Evolutionary conservation across 495 filamentous ascomycete species (phyloP).

Genomic region (Penicillium egyptiacum): DNA sequence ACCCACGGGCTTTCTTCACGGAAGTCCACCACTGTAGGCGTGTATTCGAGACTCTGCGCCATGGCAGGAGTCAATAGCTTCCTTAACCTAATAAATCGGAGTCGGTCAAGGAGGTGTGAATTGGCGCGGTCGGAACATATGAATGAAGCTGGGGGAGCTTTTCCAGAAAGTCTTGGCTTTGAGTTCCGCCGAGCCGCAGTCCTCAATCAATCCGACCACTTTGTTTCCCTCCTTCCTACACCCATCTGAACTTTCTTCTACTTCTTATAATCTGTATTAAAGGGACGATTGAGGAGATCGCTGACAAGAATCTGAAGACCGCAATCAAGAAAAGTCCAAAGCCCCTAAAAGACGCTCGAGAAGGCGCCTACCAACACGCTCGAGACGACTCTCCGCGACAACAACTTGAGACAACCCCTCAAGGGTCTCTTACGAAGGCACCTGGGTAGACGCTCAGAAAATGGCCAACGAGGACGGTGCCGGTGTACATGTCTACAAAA

Average conservation of each 20-base stretch:
- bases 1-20: constrained; percentile 80
- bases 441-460: constrained; percentile 7
- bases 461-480: constrained; percentile 55
- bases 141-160: constrained; percentile 30
- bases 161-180: constrained; percentile 32
- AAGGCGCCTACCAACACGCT: not conserved
- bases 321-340: not conserved
- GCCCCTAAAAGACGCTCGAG: not conserved
- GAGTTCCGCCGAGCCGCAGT: constrained; percentile 31
- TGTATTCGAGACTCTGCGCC: constrained; percentile 50
- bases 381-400: not conserved
- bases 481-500: constrained; percentile 56
- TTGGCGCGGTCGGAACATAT: constrained; percentile 33
- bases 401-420: not conserved
- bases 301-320: not conserved
- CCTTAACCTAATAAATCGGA: constrained; percentile 28
- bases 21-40: constrained; percentile 64
- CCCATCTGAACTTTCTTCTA: not conserved
- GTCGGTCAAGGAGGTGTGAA: constrained; percentile 32
- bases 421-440: not conserved
- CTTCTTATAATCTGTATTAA: not conserved
- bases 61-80: constrained; percentile 41
- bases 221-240: constrained; percentile 3
- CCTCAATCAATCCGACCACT: constrained; percentile 12
- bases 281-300: not conserved